A percentile compares a stretch with the other conserved stretches of the same genome.
phyloP scores from a whole-genome alignment of 2,329 filamentous ascomycete species.

The Ceratocystis alfenasii region DNA sequence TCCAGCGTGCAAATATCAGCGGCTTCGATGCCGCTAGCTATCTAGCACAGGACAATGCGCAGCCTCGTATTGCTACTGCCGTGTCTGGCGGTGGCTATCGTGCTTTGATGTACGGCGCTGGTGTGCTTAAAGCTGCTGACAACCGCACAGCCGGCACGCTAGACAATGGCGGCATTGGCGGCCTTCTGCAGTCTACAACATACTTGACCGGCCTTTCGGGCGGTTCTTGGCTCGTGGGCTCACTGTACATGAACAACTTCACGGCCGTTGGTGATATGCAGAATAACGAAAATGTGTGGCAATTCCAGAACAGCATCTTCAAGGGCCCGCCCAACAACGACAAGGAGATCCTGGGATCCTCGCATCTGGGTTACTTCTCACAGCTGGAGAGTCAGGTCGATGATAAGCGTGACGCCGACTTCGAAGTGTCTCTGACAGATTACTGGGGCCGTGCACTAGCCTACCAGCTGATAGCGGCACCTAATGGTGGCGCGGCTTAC shows the following conservation, averaged over 20 bases:
- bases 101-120: constrained; percentile 74
- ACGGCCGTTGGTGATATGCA: constrained; percentile 46
- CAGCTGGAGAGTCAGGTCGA: constrained; percentile 30
- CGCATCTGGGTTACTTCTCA: constrained; percentile 29
- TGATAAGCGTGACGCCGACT: constrained; percentile 33
- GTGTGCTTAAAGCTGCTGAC: constrained; percentile 69
- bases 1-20: constrained; percentile 60
- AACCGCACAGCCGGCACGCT: constrained; percentile 46
- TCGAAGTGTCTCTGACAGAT: constrained; percentile 62
- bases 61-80: constrained; percentile 57
- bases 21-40: constrained; percentile 66
- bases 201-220: constrained; percentile 74
- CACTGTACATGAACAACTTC: constrained; percentile 74
- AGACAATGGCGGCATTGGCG: constrained; percentile 56
- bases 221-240: constrained; percentile 75
- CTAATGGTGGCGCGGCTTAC: constrained; percentile 59
- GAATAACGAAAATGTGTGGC: constrained; percentile 31
- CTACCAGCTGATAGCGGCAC: constrained; percentile 71
- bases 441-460: constrained; percentile 81
- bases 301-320: constrained; percentile 35
- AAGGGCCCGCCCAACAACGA: constrained; percentile 28
- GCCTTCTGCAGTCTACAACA: constrained; percentile 67
- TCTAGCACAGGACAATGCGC: constrained; percentile 39
- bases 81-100: constrained; percentile 77
- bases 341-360: constrained; percentile 24